Conservation (phyloP, 495 filamentous ascomycete species). For the Emericellopsis terricola region DNA sequence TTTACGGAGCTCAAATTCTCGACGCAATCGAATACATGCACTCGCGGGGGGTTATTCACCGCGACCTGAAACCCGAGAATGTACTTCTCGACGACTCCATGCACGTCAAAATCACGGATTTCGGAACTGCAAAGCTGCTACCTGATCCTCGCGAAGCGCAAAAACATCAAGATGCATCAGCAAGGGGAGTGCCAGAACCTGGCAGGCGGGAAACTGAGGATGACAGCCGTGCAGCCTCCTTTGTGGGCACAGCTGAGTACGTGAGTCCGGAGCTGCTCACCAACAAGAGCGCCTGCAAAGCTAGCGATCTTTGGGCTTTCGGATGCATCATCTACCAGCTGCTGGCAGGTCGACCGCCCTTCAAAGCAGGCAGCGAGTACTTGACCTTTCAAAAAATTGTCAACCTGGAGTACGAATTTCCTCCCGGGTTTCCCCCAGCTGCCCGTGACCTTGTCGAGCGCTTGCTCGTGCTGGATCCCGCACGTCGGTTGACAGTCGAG, state of each 20-base stretch:
- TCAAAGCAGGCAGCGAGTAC: constrained; percentile 96
- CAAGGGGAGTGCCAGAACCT: constrained; percentile 5
- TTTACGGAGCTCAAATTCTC: constrained; percentile 91
- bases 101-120: constrained; percentile 98
- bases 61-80: constrained; percentile 95
- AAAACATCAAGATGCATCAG: constrained; percentile 25
- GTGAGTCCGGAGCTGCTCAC: constrained; percentile 91
- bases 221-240: constrained; percentile 68
- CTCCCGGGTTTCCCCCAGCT: constrained; percentile 69
- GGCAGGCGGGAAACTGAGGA: constrained; percentile 36
- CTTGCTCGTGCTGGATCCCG: constrained; percentile 78
- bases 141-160: constrained; percentile 40
- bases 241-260: constrained; percentile 97
- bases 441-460: constrained; percentile 87
- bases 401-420: constrained; percentile 82
- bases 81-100: constrained; percentile 87
- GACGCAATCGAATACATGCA: constrained; percentile 99
- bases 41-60: constrained; percentile 83
- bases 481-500: constrained; percentile 75
- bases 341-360: constrained; percentile 80
- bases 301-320: constrained; percentile 96
- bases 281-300: constrained; percentile 93
- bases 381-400: constrained; percentile 98
- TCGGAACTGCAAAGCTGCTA: constrained; percentile 90
- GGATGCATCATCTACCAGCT: constrained; percentile 99